A percentile compares a stretch with the other conserved stretches of the same genome.
Evolutionary conservation across 805 yeast species (phyloP).

Genomic region (Yamadazyma ubonensis): DNA sequence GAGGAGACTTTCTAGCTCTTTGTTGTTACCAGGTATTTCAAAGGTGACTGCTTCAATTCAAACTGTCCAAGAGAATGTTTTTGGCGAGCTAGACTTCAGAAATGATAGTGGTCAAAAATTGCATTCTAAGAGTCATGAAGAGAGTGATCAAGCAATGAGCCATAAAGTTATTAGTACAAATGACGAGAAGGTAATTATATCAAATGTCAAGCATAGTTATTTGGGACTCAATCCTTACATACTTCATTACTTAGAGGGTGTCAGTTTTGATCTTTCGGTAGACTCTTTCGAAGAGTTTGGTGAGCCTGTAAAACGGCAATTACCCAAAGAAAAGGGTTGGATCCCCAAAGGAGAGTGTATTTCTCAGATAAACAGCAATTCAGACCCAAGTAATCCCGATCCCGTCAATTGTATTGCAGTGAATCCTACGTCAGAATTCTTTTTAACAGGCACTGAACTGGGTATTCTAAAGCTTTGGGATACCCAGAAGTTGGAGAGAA

Average conservation of each 20-base stretch:
- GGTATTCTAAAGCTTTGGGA: slow-evolving; percentile 84
- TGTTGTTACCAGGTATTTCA: slow-evolving; percentile 30
- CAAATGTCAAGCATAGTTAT: slow-evolving; percentile 55
- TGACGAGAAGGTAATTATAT: slow-evolving; percentile 30
- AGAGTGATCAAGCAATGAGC: slow-evolving; percentile 14
- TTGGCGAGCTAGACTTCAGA: slow-evolving; percentile 44
- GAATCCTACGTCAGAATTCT: slow-evolving; percentile 61
- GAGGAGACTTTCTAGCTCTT: slow-evolving; percentile 21
- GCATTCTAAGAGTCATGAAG: slow-evolving; percentile 16
- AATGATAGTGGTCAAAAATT: slow-evolving; percentile 24
- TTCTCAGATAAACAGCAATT: slow-evolving; percentile 55
- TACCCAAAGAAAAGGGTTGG: slow-evolving; percentile 10
- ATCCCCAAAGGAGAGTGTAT: slow-evolving; percentile 34
- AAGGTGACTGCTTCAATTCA: slow-evolving; percentile 37
- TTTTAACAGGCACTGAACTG: slow-evolving; percentile 74
- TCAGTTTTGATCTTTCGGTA: slow-evolving; percentile 55
- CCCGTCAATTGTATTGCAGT: slow-evolving; percentile 55
- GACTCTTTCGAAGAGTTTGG: slow-evolving; percentile 73
- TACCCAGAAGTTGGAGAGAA: slow-evolving; percentile 57
- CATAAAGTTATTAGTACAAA: slow-evolving; percentile 38
- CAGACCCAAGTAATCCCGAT: slow-evolving; percentile 35
- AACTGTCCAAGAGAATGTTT: slow-evolving; percentile 41
- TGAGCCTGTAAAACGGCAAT: slow-evolving; percentile 13
- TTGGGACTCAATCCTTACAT: slow-evolving; percentile 67
- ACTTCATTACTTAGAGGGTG: slow-evolving; percentile 50